Evolutionary conservation across 768 basidiomycete species (phyloP), one percentile per base, ranked within the genome.

Genomic region (Suillus clintonianus): DNA sequence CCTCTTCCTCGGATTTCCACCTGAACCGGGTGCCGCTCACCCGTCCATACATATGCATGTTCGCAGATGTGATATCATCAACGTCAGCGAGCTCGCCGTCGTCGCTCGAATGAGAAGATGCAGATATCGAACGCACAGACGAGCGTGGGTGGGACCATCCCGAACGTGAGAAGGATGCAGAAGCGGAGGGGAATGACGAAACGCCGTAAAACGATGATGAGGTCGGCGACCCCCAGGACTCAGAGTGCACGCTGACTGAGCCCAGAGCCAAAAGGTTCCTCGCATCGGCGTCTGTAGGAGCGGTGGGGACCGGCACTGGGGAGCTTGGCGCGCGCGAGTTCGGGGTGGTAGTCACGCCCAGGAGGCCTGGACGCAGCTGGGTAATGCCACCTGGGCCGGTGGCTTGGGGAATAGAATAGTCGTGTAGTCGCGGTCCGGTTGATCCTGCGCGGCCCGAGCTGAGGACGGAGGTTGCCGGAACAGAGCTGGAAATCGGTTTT

Each of bases 391-490:
- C 77, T 51, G 64, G 65, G 68, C 72, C 59, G 1, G 56, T 47
- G 15, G n/a, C 65, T 56, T 73, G 67, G 39, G 84, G 80, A 59
- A 89, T 74, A 45, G 86, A 71, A 69, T 89, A 91, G 72, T 90
- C 86, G 66, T 90, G 89, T 69, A 91, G 75, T 50, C 86, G 83
- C 3, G 90, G 89, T 1, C 88, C 87, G 13, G 77, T 67, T 19
- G 79, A 80, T 10, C 75, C 74, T 65, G 67, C 53, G 22, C 65
- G 60, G 39, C 67, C 63, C 60, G 69, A 69, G 22, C 71, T 64
- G 22, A 74, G 66, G 59, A 69, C 60, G 54, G 74, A 67, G 24
- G 66, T 48, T 1, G 78, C 77, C 2, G 87, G 87, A 4, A 87
- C 86, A 3, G 87, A 88, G 65, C 82, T 85, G 5, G 86, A 86